phyloP scores from a whole-genome alignment of 495 filamentous ascomycete species.

The Oleoguttula mirabilis region DNA sequence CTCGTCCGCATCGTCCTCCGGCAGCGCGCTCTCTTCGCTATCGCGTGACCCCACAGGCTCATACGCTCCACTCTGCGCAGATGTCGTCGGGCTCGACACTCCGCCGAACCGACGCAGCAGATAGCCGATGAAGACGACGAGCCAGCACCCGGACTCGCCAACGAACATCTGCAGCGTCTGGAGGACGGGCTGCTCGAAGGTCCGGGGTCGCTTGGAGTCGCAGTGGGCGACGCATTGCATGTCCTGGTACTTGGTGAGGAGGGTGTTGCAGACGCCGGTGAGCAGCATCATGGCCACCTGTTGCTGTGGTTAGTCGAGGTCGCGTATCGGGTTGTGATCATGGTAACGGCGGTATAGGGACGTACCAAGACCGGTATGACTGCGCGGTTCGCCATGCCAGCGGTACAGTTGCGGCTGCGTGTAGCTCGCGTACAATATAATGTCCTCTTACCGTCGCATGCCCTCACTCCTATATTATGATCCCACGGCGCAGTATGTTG shows the following conservation, averaged over 20 bases:
- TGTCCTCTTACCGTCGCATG: too few relatives aligned
- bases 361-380: too few relatives aligned
- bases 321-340: too few relatives aligned
- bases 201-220: slow-evolving; percentile 51
- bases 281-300: slow-evolving; percentile 85
- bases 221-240: slow-evolving; percentile 93
- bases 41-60: slow-evolving; percentile 39
- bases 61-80: slow-evolving; percentile 43
- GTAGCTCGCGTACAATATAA: too few relatives aligned
- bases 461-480: too few relatives aligned
- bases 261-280: slow-evolving; percentile 89
- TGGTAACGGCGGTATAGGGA: too few relatives aligned
- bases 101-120: slow-evolving; percentile 47
- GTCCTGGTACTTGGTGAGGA: slow-evolving; percentile 97
- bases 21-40: slow-evolving; percentile 12
- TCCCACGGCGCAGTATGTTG: too few relatives aligned
- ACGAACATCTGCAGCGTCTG: slow-evolving; percentile 94
- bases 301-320: too few relatives aligned
- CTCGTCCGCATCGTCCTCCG: slow-evolving; percentile 28
- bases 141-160: slow-evolving; percentile 85
- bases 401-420: too few relatives aligned
- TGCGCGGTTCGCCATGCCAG: too few relatives aligned
- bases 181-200: slow-evolving; percentile 90
- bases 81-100: not conserved
- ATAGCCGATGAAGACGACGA: slow-evolving; percentile 58